Percentiles rank a stretch among this genome's conserved stretches.
Conservation (phyloP, 768 basidiomycete species). For the Mycena vitilis region DNA sequence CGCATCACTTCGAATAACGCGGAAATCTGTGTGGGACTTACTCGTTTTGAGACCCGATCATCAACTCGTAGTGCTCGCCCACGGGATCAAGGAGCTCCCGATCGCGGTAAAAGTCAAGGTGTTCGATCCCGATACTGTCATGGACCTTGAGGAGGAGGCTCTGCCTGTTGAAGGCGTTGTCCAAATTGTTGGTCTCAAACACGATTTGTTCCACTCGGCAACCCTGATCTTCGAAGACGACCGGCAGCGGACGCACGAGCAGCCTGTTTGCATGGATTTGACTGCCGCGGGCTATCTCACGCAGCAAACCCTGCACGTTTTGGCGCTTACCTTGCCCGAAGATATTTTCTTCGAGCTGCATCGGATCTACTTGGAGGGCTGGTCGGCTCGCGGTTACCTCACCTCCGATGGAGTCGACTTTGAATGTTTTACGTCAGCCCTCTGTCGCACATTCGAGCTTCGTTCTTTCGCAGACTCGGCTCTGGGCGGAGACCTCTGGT, state of each 20-base stretch:
- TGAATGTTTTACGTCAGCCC: conserved; percentile 63
- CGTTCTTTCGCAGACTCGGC: conserved; percentile 37
- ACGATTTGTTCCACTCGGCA: conserved; percentile 63
- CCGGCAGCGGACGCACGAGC: conserved; percentile 35
- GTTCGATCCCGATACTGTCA: conserved; percentile 32
- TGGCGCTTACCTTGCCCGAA: conserved; percentile 70
- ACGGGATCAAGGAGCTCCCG: conserved; percentile 61
- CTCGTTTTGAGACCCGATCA: conserved; percentile 71
- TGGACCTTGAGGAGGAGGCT: conserved; percentile 28
- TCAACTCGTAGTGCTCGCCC: conserved; percentile 67
- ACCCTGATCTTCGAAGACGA: conserved; percentile 67
- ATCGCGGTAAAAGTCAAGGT: conserved; percentile 41
- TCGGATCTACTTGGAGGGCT: conserved; percentile 63
- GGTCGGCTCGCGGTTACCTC: conserved; percentile 62
- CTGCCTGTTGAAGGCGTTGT: conserved; percentile 26
- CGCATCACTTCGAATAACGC: conserved; percentile 70
- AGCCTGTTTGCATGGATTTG: conserved; percentile 56
- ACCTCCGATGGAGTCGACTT: conserved; percentile 64
- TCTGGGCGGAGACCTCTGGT: conserved; percentile 55
- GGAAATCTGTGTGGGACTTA: conserved; percentile 74
- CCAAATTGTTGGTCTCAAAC: conserved; percentile 55
- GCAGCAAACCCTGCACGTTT: conserved; percentile 66
- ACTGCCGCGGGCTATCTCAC: conserved; percentile 68
- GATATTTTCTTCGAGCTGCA: conserved; percentile 70
- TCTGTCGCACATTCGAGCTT: conserved; percentile 61